Evolutionary conservation across 2,329 filamentous ascomycete genomes (phyloP), one percentile per base, ranked within the genome.

Genomic region (Talaromyces sp.): DNA sequence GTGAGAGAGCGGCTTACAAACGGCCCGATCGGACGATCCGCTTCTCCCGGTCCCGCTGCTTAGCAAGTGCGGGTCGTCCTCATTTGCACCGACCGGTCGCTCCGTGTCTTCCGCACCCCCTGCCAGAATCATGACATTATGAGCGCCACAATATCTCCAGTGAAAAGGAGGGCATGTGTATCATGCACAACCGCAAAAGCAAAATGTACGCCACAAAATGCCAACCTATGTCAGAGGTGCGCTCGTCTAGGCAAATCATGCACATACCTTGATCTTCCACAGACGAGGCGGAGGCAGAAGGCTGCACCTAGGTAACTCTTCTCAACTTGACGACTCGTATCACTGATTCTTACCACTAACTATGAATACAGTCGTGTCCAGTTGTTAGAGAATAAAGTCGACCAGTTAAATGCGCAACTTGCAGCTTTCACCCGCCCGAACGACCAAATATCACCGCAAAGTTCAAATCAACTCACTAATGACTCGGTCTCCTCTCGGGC

Each of bases 261-360:
- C 48, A 63, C 56, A 20, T 65, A 62, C 52, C 62, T 65, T 47
- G 63, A 65, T 20, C 60, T 65, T 47, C 62, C 63, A 22, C 63
- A 65, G 58, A 63, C 58, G 20, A 64, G 49, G 51, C 60, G 62
- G 20, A 65, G 54, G 47, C 53, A 54, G n/a, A 62, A 49, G 47
- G 43, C 49, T 51, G 45, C 54, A 49, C 58, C 58, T 24, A 61
- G 53, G 58, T 58, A 54, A 42, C 36, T 5, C 27, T 49, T 20
- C 45, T 37, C 13, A 42, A 35, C 17, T n/a, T n/a, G n/a, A n/a
- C n/a, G n/a, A n/a, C n/a, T n/a, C n/a, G n/a, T n/a, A n/a, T n/a
- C n/a, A n/a, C n/a, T n/a, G n/a, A n/a, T 24, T 30, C 22, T 13
- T 37, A 14, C 17, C 49, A 44, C 32, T 58, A 20, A 61, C 40